A percentile compares a stretch with the other conserved stretches of the same genome.
These are phyloP conservation scores for Candolleomyces efflorescens DNA, from an alignment of 768 basidiomycete genomes.

Conservation along the genomic window DNA sequence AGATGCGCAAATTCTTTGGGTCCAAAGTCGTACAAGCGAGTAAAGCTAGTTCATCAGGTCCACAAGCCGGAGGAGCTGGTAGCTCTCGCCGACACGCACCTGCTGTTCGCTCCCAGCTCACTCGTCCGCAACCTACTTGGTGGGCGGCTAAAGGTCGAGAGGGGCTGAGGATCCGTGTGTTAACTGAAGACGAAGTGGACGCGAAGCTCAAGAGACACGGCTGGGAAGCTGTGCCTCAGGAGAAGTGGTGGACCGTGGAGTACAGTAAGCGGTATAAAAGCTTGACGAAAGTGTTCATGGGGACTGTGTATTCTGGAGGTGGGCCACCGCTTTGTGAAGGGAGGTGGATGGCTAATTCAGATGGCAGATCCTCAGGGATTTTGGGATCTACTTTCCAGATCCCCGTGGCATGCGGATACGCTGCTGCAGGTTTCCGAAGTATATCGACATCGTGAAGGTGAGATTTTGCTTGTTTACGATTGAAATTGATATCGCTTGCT, in stretches of 20 bases:
- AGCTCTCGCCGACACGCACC: conserved; percentile 36
- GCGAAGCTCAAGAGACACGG: conserved; percentile 37
- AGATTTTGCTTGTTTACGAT: conserved; percentile 8
- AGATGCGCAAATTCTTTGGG: conserved; percentile 93
- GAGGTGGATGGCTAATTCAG: background rate
- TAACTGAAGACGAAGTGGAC: conserved; percentile 51
- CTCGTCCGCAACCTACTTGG: conserved; percentile 74
- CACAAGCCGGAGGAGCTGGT: conserved; percentile 19
- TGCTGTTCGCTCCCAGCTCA: conserved; percentile 62
- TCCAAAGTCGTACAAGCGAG: conserved; percentile 77
- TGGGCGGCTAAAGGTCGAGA: conserved; percentile 65
- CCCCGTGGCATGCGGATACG: conserved; percentile 93
- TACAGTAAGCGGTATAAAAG: conserved; percentile 84
- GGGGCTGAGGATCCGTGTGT: conserved; percentile 61
- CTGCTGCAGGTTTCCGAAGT: conserved; percentile 84
- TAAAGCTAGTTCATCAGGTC: conserved; percentile 32
- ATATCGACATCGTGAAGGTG: conserved; percentile 84
- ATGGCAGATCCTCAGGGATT: conserved; percentile 71
- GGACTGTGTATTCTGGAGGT: conserved; percentile 81
- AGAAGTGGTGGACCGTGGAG: conserved; percentile 88
- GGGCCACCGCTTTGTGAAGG: conserved; percentile 16
- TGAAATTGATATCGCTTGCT: background rate
- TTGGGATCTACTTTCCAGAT: conserved; percentile 65
- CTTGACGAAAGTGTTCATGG: conserved; percentile 76
- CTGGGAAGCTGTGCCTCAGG: conserved; percentile 41